Base-by-base conservation (phyloP, 202 grass and related monocot species). In the Zoysia matrella region DNA sequence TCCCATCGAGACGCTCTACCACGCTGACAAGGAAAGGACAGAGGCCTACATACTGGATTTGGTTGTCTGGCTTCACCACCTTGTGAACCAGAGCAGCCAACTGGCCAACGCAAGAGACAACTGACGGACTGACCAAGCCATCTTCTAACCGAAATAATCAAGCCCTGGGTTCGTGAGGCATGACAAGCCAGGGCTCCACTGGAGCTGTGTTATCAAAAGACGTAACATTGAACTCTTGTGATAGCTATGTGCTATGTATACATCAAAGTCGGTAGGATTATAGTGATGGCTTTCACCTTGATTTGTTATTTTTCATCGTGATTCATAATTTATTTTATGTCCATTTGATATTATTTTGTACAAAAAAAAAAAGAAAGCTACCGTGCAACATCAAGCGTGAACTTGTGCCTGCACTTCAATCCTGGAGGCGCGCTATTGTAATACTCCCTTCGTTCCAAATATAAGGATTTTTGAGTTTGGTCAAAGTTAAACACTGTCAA, bases 31-130 rank as follows among this genome's bases (percentile, higher is more conserved):
- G 84, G 50, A 54, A 10, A 94, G 60, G 74, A 94, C 85, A 0
- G 94, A 97, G 77, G 83, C 51, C 41, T 85, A 77, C 83, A 89
- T 97, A 49, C 86, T 94, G 15, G 91, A 97, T 4, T 85, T 97
- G 77, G 80, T 94, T 0, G 84, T 94, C 69, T 87, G 91, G 94
- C 87, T 97, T 74, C 94, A 94, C 72, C 86, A 90, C 62, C 89
- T 97, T 42, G 85, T 94, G 45, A 85, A 64, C 71, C 94, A 78
- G 81, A 86, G 85, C 58, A 85, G 57, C 69, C 18, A 66, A 52
- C 39, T 79, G 2, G 60, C 74, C 6, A 86, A 77, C 66, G 75
- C 47, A 54, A 74, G 82, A 53, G 48, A 18, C 22, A 9, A 60
- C 45, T 41, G 61, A 64, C 61, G 10, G 36, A 64, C 18, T 72